A percentile compares a stretch with the other conserved stretches of the same genome.
Evolutionary conservation across 257 asterid genomes (phyloP).

Genomic region (Ocimum tenuiflorum): DNA sequence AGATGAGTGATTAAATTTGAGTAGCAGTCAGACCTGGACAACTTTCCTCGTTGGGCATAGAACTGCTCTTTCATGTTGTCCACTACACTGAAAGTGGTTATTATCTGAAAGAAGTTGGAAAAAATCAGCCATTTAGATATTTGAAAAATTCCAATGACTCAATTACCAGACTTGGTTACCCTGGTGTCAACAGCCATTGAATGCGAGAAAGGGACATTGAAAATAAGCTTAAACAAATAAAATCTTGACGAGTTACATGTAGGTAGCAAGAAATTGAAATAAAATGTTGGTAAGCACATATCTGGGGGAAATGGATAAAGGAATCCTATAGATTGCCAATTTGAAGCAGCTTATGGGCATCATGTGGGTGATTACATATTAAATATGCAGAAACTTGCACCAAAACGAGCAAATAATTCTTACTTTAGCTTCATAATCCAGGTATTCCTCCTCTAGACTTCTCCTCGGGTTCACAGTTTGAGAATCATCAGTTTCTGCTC

Average conservation of each 20-base stretch:
- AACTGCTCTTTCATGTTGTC: constrained; percentile 86
- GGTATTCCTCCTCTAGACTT: constrained; percentile 90
- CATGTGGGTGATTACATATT: not conserved
- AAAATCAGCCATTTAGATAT: not conserved
- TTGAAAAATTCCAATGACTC: not conserved
- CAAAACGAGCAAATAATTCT: not conserved
- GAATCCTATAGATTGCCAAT: not conserved
- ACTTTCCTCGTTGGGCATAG: constrained; percentile 52
- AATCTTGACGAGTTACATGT: not conserved
- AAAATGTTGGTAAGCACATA: not conserved
- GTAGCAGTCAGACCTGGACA: constrained; percentile 49
- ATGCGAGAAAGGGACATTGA: not conserved
- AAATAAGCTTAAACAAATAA: not conserved
- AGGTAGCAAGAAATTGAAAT: not conserved
- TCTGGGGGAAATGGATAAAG: not conserved
- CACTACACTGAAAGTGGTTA: constrained; percentile 80
- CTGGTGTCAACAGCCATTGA: not conserved
- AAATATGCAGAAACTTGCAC: not conserved
- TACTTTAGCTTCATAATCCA: constrained; percentile 86
- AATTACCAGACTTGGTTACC: not conserved
- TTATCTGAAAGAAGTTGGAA: constrained; percentile 40
- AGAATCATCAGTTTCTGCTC: constrained; percentile 38
- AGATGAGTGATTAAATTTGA: not conserved
- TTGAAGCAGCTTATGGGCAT: not conserved
- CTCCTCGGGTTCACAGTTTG: constrained; percentile 51